Conservation (phyloP, 176 grass and related monocot genomes). For the Metroxylon sagu region DNA sequence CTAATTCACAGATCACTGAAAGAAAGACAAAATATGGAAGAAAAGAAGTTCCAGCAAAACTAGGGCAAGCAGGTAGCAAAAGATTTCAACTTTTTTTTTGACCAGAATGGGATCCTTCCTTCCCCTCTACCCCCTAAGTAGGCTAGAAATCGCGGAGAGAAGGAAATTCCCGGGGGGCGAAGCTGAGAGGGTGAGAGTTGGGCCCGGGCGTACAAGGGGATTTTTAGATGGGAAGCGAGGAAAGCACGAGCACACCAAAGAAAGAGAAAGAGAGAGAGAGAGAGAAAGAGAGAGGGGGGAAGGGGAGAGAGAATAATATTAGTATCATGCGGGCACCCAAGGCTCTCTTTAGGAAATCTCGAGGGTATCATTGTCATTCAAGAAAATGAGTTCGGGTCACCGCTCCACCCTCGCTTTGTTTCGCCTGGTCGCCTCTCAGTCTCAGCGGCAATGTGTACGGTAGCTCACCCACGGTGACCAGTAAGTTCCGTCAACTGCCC, state of each 20-base stretch:
- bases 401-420: no score
- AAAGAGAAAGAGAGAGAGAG: not conserved
- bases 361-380: no score
- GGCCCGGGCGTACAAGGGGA: no score
- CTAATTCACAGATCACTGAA: conserved; percentile 1
- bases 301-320: not conserved
- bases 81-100: not conserved
- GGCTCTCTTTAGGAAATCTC: no score
- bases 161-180: not conserved
- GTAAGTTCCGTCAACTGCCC: no score
- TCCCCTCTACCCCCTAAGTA: no score
- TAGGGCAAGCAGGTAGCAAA: not conserved
- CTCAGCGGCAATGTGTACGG: no score
- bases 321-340: conserved; percentile 5
- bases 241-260: not conserved
- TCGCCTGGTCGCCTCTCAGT: no score
- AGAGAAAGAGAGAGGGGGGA: no score
- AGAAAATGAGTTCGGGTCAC: no score
- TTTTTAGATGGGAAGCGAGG: conserved; percentile 11
- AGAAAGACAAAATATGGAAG: not conserved
- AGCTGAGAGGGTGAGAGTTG: not conserved
- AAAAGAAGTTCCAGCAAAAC: not conserved
- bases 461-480: no score
- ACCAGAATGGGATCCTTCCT: not conserved
- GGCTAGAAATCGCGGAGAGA: not conserved